Evolutionary conservation across 441 rosid species (phyloP), one percentile per base, ranked within the genome.

Genomic region (Omphalea diandra): DNA sequence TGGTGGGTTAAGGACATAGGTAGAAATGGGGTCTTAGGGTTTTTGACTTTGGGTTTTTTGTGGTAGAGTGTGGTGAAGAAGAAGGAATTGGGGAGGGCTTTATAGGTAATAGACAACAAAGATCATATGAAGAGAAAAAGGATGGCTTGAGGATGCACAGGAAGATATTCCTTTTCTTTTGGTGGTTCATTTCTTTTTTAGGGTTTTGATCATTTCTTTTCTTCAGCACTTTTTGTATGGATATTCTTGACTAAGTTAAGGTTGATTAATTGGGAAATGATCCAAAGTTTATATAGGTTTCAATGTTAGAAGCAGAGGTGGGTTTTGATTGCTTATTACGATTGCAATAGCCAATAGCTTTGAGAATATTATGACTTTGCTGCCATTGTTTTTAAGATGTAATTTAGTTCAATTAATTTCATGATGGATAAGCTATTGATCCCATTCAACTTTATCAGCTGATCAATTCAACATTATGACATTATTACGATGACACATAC

Each of bases 1-100:
- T n/a, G n/a, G n/a, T 32, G 81, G 66, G 69, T 38, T 36, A 81
- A 65, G 5, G 90, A 82, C 93, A 86, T 90, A 1, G 12, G 41
- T 56, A 22, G 29, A 41, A 57, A 29, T 18, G 17, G 56, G 32
- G 29, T 29, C n/a, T 32, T 36, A 5, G 52, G 47, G 18, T 14
- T 62, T 15, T 22, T 11, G 15, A 14, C n/a, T n/a, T n/a, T n/a
- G n/a, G n/a, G n/a, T n/a, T n/a, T 12, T 20, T 46, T 65, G 8
- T 69, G 56, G 20, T n/a, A n/a, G n/a, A n/a, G n/a, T n/a, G n/a
- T n/a, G n/a, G 35, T 55, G 67, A 55, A 18, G 70, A 71, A 58
- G 73, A 67, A 47, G 69, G 32, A 38, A n/a, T n/a, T 2, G 24
- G 7, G 27, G 33, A 17, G 14, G 26, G n/a, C 20, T 7, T 56